Evolutionary conservation across 192 early-diverging fungal genomes (phyloP).

Genomic region (Coemansia sp.): DNA sequence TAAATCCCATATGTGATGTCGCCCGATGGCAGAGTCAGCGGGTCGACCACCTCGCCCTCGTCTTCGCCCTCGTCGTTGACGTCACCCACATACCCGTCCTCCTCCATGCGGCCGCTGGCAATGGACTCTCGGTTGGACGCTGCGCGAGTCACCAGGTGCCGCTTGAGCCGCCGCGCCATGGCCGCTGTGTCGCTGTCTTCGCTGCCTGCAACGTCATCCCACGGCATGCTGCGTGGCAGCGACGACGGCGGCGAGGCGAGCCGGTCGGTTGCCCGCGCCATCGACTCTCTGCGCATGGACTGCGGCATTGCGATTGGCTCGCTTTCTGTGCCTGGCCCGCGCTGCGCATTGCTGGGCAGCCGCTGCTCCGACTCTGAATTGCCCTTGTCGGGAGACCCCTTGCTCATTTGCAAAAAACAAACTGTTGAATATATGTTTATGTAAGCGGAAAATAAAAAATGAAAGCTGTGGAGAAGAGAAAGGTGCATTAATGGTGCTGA

Average conservation of each 20-base stretch:
- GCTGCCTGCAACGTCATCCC: conserved; percentile 15
- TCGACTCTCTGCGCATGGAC: conserved; percentile 23
- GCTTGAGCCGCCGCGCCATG: conserved; percentile 65
- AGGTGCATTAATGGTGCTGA: not conserved
- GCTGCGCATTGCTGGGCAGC: conserved; percentile 11
- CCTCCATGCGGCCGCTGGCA: conserved; percentile 32
- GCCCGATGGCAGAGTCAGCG: conserved; percentile 65
- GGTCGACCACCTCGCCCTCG: conserved; percentile 33
- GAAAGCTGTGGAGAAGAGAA: not conserved
- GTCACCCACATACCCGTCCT: conserved; percentile 11
- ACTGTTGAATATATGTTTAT: not conserved
- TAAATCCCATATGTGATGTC: conserved; percentile 87
- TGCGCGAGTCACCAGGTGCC: conserved; percentile 62
- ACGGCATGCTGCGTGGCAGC: conserved; percentile 38
- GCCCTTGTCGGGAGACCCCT: not conserved
- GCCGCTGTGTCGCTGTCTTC: conserved; percentile 33
- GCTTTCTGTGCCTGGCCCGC: conserved; percentile 24
- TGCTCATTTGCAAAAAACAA: conserved; percentile 7
- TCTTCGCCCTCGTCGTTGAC: conserved; percentile 10
- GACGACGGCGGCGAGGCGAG: conserved; percentile 40
- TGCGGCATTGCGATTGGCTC: conserved; percentile 12
- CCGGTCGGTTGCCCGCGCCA: conserved; percentile 36
- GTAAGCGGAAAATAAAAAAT: not conserved
- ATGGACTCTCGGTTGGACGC: conserved; percentile 41
- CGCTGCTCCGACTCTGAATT: conserved; percentile 8